Evolutionary conservation across 257 asterid genomes (phyloP).

Genomic region (Thymus mandschuricus): DNA sequence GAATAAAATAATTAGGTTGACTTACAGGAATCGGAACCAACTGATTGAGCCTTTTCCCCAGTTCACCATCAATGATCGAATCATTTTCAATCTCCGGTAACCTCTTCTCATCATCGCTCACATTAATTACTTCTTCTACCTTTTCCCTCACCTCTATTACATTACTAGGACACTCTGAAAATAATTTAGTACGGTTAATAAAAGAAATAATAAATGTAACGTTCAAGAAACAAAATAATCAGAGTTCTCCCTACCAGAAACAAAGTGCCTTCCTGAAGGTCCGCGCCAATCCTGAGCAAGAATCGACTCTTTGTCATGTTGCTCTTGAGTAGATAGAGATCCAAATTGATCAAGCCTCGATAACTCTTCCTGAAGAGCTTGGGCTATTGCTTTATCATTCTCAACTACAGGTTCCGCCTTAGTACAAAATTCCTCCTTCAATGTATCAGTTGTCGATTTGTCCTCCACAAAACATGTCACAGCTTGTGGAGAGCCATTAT

Average conservation of each 20-base stretch:
- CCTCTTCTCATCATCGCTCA: constrained; percentile 30
- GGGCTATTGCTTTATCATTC: constrained; percentile 75
- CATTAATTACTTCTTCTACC: constrained; percentile 32
- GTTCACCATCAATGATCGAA: constrained; percentile 77
- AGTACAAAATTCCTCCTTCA: constrained; percentile 55
- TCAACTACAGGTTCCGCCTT: constrained; percentile 46
- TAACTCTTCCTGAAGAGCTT: constrained; percentile 85
- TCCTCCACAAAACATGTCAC: constrained; percentile 62
- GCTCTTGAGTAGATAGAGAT: constrained; percentile 41
- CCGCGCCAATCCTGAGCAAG: constrained; percentile 79
- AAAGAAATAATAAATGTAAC: not conserved
- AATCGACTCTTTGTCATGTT: constrained; percentile 55
- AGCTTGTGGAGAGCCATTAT: constrained; percentile 58
- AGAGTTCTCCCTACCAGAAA: constrained; percentile 42
- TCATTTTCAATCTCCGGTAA: constrained; percentile 77
- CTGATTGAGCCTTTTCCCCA: constrained; percentile 79
- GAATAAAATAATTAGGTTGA: constrained; percentile 14
- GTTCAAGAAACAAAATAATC: not conserved
- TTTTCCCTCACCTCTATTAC: constrained; percentile 42
- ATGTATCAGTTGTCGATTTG: constrained; percentile 46
- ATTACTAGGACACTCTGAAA: constrained; percentile 41
- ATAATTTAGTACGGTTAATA: not conserved
- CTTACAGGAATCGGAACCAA: constrained; percentile 83
- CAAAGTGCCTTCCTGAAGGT: constrained; percentile 46
- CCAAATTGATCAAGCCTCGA: constrained; percentile 51